phyloP scores from a whole-genome alignment of 768 basidiomycete genomes.

The Mrakia hoshinonis region DNA sequence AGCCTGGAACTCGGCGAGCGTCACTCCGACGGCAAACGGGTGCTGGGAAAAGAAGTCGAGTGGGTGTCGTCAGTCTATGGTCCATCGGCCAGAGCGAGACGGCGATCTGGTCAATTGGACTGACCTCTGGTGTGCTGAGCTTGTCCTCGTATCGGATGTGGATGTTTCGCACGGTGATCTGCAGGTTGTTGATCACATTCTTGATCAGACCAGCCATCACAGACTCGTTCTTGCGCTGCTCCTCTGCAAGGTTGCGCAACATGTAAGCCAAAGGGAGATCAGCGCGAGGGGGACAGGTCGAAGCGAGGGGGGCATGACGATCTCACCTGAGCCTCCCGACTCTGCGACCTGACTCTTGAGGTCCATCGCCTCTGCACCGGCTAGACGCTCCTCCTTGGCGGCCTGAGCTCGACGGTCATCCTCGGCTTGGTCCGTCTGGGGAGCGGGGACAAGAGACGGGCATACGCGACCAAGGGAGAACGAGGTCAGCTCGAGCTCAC shows the following conservation, averaged over 20 bases:
- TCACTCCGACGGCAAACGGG: slow-evolving; percentile 86
- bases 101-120: slow-evolving; percentile 34
- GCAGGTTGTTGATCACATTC: slow-evolving; percentile 90
- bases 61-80: not conserved
- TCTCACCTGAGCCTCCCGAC: slow-evolving; percentile 4
- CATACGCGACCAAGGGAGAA: not conserved
- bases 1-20: slow-evolving; percentile 76
- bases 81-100: not conserved
- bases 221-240: slow-evolving; percentile 69
- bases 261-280: not conserved
- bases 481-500: not conserved
- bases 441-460: not conserved
- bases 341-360: slow-evolving; percentile 29
- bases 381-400: slow-evolving; percentile 76
- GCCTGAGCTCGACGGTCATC: slow-evolving; percentile 74
- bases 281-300: not conserved
- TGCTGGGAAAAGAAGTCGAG: slow-evolving; percentile 50
- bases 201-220: slow-evolving; percentile 71
- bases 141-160: slow-evolving; percentile 95
- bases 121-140: slow-evolving; percentile 80
- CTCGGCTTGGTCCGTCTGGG: slow-evolving; percentile 60
- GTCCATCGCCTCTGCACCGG: slow-evolving; percentile 61
- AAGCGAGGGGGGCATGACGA: not conserved
- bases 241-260: slow-evolving; percentile 33
- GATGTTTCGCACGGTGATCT: slow-evolving; percentile 89